A percentile compares a stretch with the other conserved stretches of the same genome.
Evolutionary conservation across 2,329 filamentous ascomycete genomes (phyloP).

Genomic region (Aspergillus ruber): DNA sequence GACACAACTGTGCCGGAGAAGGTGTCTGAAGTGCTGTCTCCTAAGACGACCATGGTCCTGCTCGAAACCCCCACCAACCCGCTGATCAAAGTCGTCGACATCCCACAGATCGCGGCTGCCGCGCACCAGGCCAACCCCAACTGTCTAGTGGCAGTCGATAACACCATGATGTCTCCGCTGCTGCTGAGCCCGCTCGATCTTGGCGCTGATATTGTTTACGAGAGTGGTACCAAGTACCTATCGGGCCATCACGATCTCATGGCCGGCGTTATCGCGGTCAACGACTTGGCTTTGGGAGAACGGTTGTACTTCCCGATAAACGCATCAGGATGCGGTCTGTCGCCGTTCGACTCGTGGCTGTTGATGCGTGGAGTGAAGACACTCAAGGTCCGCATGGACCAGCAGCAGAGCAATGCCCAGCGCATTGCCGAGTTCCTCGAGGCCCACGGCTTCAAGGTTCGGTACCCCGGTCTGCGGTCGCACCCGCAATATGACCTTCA

Average conservation of each 20-base stretch:
- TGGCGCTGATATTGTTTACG: conserved; percentile 93
- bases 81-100: conserved; percentile 95
- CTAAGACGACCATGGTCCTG: conserved; percentile 89
- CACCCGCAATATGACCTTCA: conserved; percentile 96
- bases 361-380: conserved; percentile 96
- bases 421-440: conserved; percentile 90
- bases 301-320: conserved; percentile 97
- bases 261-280: conserved; percentile 92
- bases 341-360: conserved; percentile 93
- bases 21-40: conserved; percentile 61
- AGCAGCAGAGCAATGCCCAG: conserved; percentile 90
- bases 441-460: conserved; percentile 82
- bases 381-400: conserved; percentile 95
- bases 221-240: conserved; percentile 95
- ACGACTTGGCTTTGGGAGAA: conserved; percentile 73
- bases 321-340: conserved; percentile 84
- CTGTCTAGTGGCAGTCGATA: conserved; percentile 86
- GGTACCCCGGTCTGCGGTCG: conserved; percentile 87
- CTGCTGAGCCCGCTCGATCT: conserved; percentile 89
- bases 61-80: conserved; percentile 97
- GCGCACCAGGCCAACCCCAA: conserved; percentile 71
- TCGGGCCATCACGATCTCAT: conserved; percentile 98
- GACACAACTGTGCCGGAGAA: conserved; percentile 76
- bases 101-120: conserved; percentile 67
- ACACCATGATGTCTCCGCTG: conserved; percentile 97